Conservation (phyloP, 495 filamentous ascomycete species). For the Trichoderma virens region DNA sequence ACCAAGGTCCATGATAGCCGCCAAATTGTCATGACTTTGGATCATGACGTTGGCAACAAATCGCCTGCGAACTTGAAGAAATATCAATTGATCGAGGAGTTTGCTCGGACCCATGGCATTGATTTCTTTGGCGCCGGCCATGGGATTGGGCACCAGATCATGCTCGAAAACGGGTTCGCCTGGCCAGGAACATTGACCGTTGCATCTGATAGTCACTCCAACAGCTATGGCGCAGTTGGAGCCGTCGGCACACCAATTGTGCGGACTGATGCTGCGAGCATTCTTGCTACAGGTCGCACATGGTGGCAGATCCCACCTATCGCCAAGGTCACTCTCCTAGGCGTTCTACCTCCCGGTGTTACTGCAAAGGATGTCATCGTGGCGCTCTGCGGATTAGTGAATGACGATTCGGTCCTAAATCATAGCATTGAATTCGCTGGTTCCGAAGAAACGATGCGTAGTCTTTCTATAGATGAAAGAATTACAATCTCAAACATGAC, state of each 20-base stretch:
- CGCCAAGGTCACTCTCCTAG: slow-evolving; percentile 70
- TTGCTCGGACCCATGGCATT: slow-evolving; percentile 72
- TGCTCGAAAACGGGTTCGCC: slow-evolving; percentile 76
- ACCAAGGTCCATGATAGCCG: slow-evolving; percentile 59
- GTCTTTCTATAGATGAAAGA: slow-evolving; percentile 67
- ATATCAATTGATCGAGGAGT: slow-evolving; percentile 77
- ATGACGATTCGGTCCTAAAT: slow-evolving; percentile 85
- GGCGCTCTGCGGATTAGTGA: slow-evolving; percentile 79
- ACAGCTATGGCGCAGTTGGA: slow-evolving; percentile 73
- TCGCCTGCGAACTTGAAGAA: slow-evolving; percentile 75
- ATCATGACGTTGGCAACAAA: slow-evolving; percentile 92
- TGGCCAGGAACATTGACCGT: slow-evolving; percentile 63
- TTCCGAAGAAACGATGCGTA: slow-evolving; percentile 66
- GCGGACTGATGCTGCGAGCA: slow-evolving; percentile 70
- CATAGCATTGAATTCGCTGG: slow-evolving; percentile 89
- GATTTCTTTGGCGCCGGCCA: slow-evolving; percentile 77
- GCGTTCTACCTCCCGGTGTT: slow-evolving; percentile 68
- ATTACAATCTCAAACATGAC: slow-evolving; percentile 93
- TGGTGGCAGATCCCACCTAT: slow-evolving; percentile 80
- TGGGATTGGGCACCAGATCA: slow-evolving; percentile 86
- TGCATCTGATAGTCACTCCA: slow-evolving; percentile 68
- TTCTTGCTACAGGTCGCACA: slow-evolving; percentile 71
- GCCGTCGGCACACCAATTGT: slow-evolving; percentile 68
- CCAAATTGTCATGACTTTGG: slow-evolving; percentile 83
- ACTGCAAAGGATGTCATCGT: slow-evolving; percentile 96